Percentiles rank a stretch among this genome's conserved stretches.
Conservation (phyloP, 2,329 filamentous ascomycete species). For the Endothia cerciana region DNA sequence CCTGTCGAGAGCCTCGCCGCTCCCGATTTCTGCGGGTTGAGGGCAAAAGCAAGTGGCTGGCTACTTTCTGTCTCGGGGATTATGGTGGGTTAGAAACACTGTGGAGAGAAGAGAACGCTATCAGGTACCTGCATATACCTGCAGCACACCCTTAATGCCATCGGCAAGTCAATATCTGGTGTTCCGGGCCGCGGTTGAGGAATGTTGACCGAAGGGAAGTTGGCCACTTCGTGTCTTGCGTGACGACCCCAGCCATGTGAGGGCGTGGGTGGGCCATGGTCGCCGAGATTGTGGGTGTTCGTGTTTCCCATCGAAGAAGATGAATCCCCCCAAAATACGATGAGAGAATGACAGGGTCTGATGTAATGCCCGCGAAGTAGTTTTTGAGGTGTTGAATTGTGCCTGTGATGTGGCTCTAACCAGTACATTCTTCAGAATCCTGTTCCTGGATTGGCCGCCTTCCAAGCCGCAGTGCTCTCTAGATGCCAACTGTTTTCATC, state of each 20-base stretch:
- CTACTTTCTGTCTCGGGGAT: constrained; percentile 14
- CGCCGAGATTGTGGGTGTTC: neutral
- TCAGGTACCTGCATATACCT: constrained; percentile 17
- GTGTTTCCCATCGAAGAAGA: neutral
- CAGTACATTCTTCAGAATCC: neutral
- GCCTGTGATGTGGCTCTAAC: neutral
- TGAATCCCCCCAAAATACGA: neutral
- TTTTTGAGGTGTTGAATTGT: neutral
- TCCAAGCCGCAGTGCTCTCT: neutral
- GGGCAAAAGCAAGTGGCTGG: neutral
- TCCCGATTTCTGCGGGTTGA: neutral
- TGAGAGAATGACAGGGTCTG: neutral
- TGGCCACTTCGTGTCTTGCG: neutral
- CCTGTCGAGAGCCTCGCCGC: no score
- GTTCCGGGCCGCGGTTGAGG: constrained; percentile 7
- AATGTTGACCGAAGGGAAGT: constrained; percentile 12
- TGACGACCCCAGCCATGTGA: neutral
- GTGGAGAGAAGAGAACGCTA: constrained; percentile 4
- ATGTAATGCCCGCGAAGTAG: neutral
- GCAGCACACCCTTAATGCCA: constrained; percentile 8
- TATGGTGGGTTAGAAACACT: constrained; percentile 1
- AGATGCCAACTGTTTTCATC: neutral
- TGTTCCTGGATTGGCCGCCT: neutral
- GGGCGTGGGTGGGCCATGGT: neutral
- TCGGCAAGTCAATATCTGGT: neutral